phyloP scores from a whole-genome alignment of 2,329 filamentous ascomycete genomes.

The Lanzia echinophila region DNA sequence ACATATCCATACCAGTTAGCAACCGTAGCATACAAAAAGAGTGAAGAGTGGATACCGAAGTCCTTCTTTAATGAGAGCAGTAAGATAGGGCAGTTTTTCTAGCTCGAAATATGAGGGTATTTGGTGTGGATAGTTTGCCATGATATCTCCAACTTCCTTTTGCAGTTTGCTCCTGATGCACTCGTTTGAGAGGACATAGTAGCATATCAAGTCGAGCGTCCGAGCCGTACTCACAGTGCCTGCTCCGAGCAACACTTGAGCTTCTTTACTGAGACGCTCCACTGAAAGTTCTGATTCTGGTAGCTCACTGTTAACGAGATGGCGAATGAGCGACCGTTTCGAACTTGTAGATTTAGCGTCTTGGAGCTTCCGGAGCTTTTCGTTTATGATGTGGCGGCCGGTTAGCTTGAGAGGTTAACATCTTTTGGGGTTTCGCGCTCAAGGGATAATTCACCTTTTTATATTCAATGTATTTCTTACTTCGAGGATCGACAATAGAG shows the following conservation, averaged over 20 bases:
- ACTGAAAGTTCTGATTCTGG: conserved; percentile 32
- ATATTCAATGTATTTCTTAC: neutral
- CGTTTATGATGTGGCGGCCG: neutral
- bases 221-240: conserved; percentile 32
- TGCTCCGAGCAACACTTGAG: conserved; percentile 27
- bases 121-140: neutral
- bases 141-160: neutral
- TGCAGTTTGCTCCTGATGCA: neutral
- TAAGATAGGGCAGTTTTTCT: neutral
- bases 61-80: neutral
- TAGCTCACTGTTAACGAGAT: conserved; percentile 28
- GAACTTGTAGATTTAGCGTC: no score
- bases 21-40: neutral
- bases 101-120: neutral
- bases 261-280: conserved; percentile 29
- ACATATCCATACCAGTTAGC: neutral
- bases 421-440: neutral
- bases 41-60: neutral
- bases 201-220: neutral
- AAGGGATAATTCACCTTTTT: neutral
- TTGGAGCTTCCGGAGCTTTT: conserved; percentile 13
- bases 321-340: conserved; percentile 6
- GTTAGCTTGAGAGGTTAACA: neutral
- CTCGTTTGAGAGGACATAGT: neutral
- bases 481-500: neutral